Percentiles rank a stretch among this genome's conserved stretches.
Evolutionary conservation across 1,284 basidiomycete species (phyloP).

Genomic region (Trametes versicolor): DNA sequence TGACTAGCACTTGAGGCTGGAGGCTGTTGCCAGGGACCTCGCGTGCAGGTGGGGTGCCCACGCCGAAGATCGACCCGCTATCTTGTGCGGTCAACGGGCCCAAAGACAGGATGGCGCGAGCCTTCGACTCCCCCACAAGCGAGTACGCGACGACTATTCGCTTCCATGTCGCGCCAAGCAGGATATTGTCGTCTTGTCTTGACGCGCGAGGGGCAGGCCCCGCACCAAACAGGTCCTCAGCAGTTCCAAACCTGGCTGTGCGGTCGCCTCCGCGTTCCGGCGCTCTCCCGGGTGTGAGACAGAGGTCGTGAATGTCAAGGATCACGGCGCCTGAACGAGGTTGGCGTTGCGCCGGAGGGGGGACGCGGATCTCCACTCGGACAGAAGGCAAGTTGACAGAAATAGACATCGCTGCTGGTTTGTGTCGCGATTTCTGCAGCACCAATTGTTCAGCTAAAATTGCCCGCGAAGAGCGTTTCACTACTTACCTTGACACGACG

Average conservation of each 20-base stretch:
- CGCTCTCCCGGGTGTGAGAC: constrained; percentile 48
- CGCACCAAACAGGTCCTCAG: constrained; percentile 29
- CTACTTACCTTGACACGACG: constrained; percentile 36
- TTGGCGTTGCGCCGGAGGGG: constrained; percentile 51
- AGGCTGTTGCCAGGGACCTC: constrained; percentile 13
- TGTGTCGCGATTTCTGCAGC: constrained; percentile 23
- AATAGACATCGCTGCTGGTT: constrained; percentile 36
- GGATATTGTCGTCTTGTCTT: constrained; percentile 28
- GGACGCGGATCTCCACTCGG: constrained; percentile 68
- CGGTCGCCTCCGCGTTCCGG: constrained; percentile 36
- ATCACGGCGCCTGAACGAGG: constrained; percentile 73
- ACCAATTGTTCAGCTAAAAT: not conserved
- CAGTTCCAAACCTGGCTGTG: constrained; percentile 53
- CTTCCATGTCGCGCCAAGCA: constrained; percentile 53
- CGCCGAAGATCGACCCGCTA: constrained; percentile 22
- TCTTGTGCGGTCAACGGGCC: constrained; percentile 37
- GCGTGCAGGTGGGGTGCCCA: constrained; percentile 23
- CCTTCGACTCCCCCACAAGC: constrained; percentile 45
- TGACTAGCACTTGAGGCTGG: constrained; percentile 25
- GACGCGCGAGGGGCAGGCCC: not conserved
- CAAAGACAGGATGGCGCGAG: constrained; percentile 44
- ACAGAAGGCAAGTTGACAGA: constrained; percentile 59
- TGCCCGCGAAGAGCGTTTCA: not conserved
- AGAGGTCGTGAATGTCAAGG: constrained; percentile 69
- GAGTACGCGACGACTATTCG: constrained; percentile 61